phyloP scores from a whole-genome alignment of 176 grass and related monocot species.

The Leersia perrieri region DNA sequence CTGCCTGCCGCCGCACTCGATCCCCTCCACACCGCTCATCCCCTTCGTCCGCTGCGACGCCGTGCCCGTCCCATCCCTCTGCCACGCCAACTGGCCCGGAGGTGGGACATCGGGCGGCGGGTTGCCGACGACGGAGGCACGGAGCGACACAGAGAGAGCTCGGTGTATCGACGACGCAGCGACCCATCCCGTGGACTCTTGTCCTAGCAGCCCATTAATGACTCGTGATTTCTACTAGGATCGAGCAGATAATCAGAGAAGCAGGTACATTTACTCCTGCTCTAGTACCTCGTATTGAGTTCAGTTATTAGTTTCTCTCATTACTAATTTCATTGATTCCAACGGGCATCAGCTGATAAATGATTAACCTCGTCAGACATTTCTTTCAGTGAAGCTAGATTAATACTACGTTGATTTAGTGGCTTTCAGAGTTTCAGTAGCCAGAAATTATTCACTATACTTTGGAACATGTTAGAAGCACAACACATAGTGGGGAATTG shows the following conservation, averaged over 20 bases:
- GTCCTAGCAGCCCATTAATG: no score
- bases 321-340: not conserved
- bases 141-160: no score
- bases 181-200: no score
- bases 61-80: no score
- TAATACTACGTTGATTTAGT: not conserved
- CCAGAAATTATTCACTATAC: not conserved
- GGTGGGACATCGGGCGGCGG: no score
- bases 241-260: slow-evolving; percentile 67
- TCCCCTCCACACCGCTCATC: no score
- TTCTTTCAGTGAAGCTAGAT: not conserved
- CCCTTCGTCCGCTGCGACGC: no score
- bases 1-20: no score
- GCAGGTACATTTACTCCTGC: slow-evolving; percentile 44
- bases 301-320: not conserved
- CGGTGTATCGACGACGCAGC: no score
- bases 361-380: not conserved
- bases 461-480: not conserved
- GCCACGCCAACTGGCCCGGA: no score
- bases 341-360: not conserved
- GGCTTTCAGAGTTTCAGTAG: not conserved
- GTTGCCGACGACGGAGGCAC: no score
- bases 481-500: not conserved
- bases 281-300: not conserved
- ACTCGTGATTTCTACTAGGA: slow-evolving; percentile 63